phyloP scores from a whole-genome alignment of 164 flowering plant species.

The Akebia trifoliata region DNA sequence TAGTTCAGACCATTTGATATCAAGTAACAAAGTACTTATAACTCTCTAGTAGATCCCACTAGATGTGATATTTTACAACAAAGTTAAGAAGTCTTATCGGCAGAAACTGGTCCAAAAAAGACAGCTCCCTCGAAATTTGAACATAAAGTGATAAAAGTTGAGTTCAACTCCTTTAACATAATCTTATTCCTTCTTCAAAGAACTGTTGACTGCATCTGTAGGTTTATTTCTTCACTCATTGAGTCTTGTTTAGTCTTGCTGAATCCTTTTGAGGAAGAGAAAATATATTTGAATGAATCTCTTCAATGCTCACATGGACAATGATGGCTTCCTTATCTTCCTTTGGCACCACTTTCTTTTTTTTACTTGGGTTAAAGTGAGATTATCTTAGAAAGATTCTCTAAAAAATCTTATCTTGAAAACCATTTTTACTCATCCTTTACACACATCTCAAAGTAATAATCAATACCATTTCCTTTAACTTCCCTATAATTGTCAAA shows the following conservation, averaged over 20 bases:
- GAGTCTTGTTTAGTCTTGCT: not conserved
- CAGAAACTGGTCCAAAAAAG: constrained; percentile 33
- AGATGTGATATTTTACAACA: not conserved
- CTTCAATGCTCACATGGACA: constrained; percentile 1
- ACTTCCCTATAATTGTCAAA: not conserved
- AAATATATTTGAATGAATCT: not conserved
- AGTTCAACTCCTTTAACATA: constrained; percentile 25
- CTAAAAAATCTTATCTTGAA: not conserved
- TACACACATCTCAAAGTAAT: not conserved
- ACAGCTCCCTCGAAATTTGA: constrained; percentile 24
- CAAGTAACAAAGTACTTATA: no score
- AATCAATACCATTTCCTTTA: not conserved
- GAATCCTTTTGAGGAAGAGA: constrained; percentile 1
- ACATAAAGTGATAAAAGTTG: constrained; percentile 31
- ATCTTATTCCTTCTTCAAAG: constrained; percentile 22
- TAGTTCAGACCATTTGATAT: no score
- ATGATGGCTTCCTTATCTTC: constrained; percentile 5
- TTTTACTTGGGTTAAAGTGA: not conserved
- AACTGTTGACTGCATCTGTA: constrained; percentile 35
- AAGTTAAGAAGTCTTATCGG: constrained; percentile 10
- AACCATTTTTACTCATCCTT: not conserved
- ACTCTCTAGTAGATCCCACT: not conserved
- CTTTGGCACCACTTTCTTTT: not conserved
- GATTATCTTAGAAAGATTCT: not conserved
- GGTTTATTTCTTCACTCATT: constrained; percentile 4